phyloP scores from a whole-genome alignment of 2,329 filamentous ascomycete genomes.

The Aspergillus aculeatus region DNA sequence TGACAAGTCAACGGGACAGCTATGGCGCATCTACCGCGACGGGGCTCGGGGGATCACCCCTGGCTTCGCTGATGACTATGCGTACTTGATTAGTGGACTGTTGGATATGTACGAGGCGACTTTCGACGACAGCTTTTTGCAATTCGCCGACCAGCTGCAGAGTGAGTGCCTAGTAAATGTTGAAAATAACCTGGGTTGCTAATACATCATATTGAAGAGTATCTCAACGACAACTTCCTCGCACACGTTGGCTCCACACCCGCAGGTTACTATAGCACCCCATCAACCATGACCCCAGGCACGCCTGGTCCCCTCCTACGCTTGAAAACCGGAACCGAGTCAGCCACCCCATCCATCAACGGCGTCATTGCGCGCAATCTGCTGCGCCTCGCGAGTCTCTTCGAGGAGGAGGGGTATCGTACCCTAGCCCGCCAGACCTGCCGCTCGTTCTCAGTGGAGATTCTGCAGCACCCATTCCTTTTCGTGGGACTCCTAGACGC shows the following conservation, averaged over 20 bases:
- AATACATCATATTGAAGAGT: constrained; percentile 47
- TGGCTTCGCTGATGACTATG: constrained; percentile 92
- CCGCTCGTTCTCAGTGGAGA: constrained; percentile 84
- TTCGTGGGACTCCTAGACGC: constrained; percentile 77
- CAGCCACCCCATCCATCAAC: constrained; percentile 85
- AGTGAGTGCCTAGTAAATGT: constrained; percentile 47
- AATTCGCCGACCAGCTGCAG: constrained; percentile 81
- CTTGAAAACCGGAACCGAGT: constrained; percentile 94
- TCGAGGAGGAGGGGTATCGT: constrained; percentile 65
- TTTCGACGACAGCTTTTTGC: constrained; percentile 69
- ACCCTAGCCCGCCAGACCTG: constrained; percentile 70
- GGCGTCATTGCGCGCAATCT: constrained; percentile 82
- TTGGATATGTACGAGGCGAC: constrained; percentile 83
- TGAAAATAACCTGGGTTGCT: neutral
- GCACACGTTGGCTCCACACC: constrained; percentile 53
- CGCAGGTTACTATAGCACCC: constrained; percentile 44
- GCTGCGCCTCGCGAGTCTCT: constrained; percentile 71
- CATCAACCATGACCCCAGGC: constrained; percentile 56
- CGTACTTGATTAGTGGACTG: constrained; percentile 79
- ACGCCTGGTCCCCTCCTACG: constrained; percentile 66
- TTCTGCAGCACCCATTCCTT: constrained; percentile 88
- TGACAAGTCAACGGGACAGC: constrained; percentile 58
- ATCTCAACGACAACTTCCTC: constrained; percentile 75
- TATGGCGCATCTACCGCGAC: constrained; percentile 74
- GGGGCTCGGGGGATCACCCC: constrained; percentile 61